A percentile compares a stretch with the other conserved stretches of the same genome.
Conservation (phyloP, 495 filamentous ascomycete genomes). For the Arthonia radiata region DNA sequence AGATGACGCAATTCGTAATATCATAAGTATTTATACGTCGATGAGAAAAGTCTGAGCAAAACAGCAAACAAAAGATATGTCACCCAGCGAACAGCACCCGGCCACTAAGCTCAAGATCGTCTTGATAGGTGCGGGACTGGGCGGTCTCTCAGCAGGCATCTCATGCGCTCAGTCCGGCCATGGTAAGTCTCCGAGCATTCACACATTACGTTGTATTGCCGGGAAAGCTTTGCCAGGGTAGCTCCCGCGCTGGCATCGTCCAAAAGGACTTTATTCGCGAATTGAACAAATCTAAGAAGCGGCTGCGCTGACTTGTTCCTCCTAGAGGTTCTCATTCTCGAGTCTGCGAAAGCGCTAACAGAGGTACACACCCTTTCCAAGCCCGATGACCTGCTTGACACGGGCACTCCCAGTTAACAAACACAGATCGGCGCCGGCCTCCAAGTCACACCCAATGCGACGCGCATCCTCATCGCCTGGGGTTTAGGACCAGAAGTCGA, state of each 20-base stretch:
- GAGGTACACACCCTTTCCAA: constrained; percentile 19
- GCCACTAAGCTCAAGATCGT: constrained; percentile 17
- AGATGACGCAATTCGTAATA: too few species aligned
- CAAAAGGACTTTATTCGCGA: too few species aligned
- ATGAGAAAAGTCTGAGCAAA: too few species aligned
- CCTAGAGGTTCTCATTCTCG: constrained; percentile 34
- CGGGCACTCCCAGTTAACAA: constrained; percentile 14
- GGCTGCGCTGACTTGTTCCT: too few species aligned
- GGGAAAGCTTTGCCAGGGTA: too few species aligned
- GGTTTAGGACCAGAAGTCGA: constrained; percentile 20
- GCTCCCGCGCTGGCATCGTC: too few species aligned
- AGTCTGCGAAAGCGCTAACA: constrained; percentile 32
- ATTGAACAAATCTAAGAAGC: too few species aligned
- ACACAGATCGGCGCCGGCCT: constrained; percentile 27
- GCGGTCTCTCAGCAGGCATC: constrained; percentile 40
- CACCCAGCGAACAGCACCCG: too few species aligned
- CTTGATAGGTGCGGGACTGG: constrained; percentile 43
- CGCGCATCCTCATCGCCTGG: constrained; percentile 28
- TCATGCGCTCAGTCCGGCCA: constrained; percentile 33
- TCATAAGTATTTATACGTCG: too few species aligned
- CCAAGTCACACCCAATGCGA: constrained; percentile 33
- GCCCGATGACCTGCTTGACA: constrained; percentile 7
- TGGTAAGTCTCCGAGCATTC: too few species aligned
- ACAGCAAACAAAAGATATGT: too few species aligned
- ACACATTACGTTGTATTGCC: too few species aligned